phyloP scores from a whole-genome alignment of 495 filamentous ascomycete genomes.

The Hypoxylon fuscum region DNA sequence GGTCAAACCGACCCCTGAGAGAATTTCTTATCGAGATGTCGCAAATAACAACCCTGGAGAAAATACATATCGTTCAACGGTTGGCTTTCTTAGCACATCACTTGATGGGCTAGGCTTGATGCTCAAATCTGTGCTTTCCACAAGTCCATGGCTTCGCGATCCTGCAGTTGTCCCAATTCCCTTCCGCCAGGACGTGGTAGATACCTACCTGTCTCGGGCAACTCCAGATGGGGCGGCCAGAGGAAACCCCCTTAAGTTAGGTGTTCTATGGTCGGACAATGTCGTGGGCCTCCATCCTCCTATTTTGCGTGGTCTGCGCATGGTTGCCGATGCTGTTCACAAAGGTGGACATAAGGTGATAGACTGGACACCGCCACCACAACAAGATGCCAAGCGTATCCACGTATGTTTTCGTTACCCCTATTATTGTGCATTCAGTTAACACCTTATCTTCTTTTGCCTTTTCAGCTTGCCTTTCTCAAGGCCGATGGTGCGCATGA shows the following conservation, averaged over 20 bases:
- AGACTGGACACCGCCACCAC: conserved; percentile 54
- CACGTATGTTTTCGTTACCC: conserved; percentile 28
- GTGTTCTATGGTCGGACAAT: conserved; percentile 62
- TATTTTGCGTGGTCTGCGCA: conserved; percentile 52
- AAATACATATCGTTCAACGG: conserved; percentile 44
- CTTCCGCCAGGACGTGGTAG: conserved; percentile 34
- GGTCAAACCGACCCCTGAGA: conserved; percentile 66
- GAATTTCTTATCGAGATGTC: conserved; percentile 59
- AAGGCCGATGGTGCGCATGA: conserved; percentile 52
- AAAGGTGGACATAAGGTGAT: conserved; percentile 51
- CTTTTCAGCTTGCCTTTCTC: conserved; percentile 42
- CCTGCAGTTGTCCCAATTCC: conserved; percentile 45
- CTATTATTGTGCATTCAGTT: too few species aligned
- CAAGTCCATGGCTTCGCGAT: conserved; percentile 42
- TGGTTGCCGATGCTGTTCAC: conserved; percentile 47
- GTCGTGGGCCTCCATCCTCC: conserved; percentile 65
- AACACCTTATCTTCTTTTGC: too few species aligned
- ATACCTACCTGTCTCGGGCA: conserved; percentile 17
- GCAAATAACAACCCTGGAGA: conserved; percentile 49
- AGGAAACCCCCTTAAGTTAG: conserved; percentile 54
- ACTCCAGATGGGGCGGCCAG: conserved; percentile 10
- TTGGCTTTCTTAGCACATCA: conserved; percentile 40
- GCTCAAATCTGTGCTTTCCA: conserved; percentile 42
- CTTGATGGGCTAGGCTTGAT: conserved; percentile 47
- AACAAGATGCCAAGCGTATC: conserved; percentile 46